A percentile compares a stretch with the other conserved stretches of the same genome.
phyloP scores from a whole-genome alignment of 305 asterid genomes.

The Fraxinus platypoda region DNA sequence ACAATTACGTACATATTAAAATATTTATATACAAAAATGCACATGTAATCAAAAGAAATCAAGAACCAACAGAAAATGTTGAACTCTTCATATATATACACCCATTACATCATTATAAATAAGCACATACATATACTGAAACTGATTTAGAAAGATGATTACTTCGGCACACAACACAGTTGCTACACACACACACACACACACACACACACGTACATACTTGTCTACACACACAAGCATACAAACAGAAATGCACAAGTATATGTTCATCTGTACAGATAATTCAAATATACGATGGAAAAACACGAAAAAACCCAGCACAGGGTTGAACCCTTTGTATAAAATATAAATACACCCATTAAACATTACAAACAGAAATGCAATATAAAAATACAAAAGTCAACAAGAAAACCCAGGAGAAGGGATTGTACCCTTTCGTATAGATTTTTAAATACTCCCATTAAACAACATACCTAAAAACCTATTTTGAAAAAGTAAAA shows the following conservation, averaged over 20 bases:
- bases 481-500: not conserved
- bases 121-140: not conserved
- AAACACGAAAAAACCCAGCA: not conserved
- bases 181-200: not conserved
- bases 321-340: not conserved
- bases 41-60: not conserved
- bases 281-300: not conserved
- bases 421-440: not conserved
- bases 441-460: not conserved
- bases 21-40: not conserved
- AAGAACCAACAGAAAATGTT: not conserved
- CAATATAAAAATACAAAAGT: not conserved
- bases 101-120: not conserved
- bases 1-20: not conserved
- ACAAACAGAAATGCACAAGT: not conserved
- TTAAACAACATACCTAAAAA: not conserved
- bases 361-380: not conserved
- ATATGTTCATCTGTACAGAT: not conserved
- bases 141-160: not conserved
- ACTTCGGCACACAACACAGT: not conserved
- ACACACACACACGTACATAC: not conserved
- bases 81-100: not conserved
- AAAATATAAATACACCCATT: not conserved
- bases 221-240: not conserved
- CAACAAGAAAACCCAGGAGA: not conserved